phyloP scores from a whole-genome alignment of 345 rosid genomes.

The Populus deltoides region DNA sequence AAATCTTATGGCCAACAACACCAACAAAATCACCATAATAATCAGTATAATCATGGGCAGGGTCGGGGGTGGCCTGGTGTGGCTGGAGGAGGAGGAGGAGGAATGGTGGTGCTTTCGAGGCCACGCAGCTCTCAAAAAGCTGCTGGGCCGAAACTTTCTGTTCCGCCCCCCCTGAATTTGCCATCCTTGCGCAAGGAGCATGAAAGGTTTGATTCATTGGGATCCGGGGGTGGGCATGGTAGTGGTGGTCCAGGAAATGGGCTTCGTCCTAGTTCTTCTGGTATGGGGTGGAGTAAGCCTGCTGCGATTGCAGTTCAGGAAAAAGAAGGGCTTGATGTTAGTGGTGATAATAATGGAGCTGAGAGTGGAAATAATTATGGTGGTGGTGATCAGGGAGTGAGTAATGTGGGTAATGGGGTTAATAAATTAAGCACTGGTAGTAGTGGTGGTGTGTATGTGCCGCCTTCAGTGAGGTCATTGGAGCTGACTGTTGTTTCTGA shows the following conservation, averaged over 20 bases:
- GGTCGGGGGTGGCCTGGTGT: conserved; percentile 50
- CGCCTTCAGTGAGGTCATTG: conserved; percentile 47
- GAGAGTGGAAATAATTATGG: conserved; percentile 10
- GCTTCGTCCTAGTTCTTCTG: conserved; percentile 69
- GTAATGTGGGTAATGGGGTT: conserved; percentile 41
- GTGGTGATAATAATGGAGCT: conserved; percentile 18
- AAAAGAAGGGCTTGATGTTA: conserved; percentile 39
- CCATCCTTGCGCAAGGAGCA: conserved; percentile 92
- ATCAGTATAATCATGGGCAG: conserved; percentile 24
- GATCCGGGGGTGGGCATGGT: conserved; percentile 54
- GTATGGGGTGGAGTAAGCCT: conserved; percentile 93
- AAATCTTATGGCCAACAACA: conserved; percentile 81
- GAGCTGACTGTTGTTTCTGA: conserved; percentile 31
- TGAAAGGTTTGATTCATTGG: conserved; percentile 70
- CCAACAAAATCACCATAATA: conserved; percentile 43
- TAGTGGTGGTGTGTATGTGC: conserved; percentile 39
- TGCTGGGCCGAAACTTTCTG: conserved; percentile 84
- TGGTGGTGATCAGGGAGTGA: conserved; percentile 36
- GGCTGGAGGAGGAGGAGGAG: conserved; percentile 56
- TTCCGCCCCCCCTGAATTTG: conserved; percentile 99
- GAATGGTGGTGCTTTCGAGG: conserved; percentile 89
- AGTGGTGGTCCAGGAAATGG: conserved; percentile 73
- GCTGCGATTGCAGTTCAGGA: conserved; percentile 50
- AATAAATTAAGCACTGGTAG: conserved; percentile 30
- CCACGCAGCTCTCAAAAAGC: conserved; percentile 88